Evolutionary conservation across 1,139 yeast genomes (phyloP), one percentile per base, ranked within the genome.

Genomic region (Scheffersomyces titani): DNA sequence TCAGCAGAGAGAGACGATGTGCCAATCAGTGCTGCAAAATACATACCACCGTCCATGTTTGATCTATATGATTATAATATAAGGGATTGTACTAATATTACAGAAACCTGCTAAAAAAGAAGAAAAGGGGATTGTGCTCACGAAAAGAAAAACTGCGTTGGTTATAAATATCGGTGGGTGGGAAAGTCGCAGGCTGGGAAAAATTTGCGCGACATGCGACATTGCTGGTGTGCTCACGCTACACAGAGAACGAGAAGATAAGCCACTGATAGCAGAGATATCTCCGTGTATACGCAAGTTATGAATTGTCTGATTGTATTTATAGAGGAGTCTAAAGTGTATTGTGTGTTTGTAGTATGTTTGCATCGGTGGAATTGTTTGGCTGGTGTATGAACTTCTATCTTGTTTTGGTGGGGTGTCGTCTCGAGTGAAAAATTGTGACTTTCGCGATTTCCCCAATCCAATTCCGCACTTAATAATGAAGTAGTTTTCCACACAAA

Each of bases 41-140:
- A 77, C 82, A 74, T 77, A 77, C 82, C 82, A 72, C 82, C 81
- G 80, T 77, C 82, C 82, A 77, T 77, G 61, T 67, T 74, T 56
- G 51, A 36, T 51, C 53, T 56, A 55, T 56, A 56, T 56, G 57
- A 57, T 60, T 61, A 60, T 60, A 58, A 55, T 61, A 61, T 61
- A 59, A 59, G 57, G 63, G 57, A 57, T 64, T 53, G 61, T 64
- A 62, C 65, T 56, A 57, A 59, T 60, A 64, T 61, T 61, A 22
- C 22, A 46, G 22, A 46, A 46, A 46, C 22, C 49, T 46, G 19
- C 24, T 46, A 58, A 54, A 62, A 59, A 59, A 59, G 61, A 61
- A 61, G 59, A 60, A 63, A 58, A 58, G 58, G 59, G 58, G 55
- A 55, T 52, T 51, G 56, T 52, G 52, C 52, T 49, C 50, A 54